phyloP scores from a whole-genome alignment of 2,329 filamentous ascomycete genomes.

The Trichoderma guizhouense region DNA sequence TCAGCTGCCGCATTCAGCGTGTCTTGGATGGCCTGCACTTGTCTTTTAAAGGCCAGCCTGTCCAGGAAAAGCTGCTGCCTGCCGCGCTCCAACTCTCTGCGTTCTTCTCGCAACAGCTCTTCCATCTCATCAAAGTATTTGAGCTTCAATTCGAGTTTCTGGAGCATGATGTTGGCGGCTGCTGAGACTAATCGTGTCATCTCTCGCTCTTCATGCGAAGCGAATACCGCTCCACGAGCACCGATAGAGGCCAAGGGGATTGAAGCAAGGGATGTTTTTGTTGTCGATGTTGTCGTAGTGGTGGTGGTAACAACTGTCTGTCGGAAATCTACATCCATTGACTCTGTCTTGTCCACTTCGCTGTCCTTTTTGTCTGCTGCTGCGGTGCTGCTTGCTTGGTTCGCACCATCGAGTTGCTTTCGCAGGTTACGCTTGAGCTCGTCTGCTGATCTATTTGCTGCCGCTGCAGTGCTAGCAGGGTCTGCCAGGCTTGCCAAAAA shows the following conservation, averaged over 20 bases:
- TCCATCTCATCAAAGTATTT: conserved; percentile 98
- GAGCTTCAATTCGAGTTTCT: conserved; percentile 94
- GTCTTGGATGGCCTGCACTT: conserved; percentile 79
- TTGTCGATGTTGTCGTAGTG: conserved; percentile 45
- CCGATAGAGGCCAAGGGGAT: conserved; percentile 84
- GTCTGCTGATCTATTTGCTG: conserved; percentile 81
- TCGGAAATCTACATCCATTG: conserved; percentile 62
- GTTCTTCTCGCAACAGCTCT: conserved; percentile 83
- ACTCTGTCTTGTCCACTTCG: conserved; percentile 47
- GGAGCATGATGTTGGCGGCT: conserved; percentile 87
- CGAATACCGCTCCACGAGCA: conserved; percentile 79
- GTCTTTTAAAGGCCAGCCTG: conserved; percentile 81
- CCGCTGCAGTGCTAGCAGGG: conserved; percentile 83
- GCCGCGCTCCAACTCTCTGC: conserved; percentile 85
- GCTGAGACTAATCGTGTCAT: conserved; percentile 92
- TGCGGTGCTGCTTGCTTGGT: conserved; percentile 35
- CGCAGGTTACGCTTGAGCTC: conserved; percentile 79
- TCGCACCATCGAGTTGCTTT: conserved; percentile 65
- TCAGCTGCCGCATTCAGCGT: conserved; percentile 57
- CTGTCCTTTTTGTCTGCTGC: conserved; percentile 59
- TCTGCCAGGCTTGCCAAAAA: conserved; percentile 91
- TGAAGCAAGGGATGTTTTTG: conserved; percentile 58
- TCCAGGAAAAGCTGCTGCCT: conserved; percentile 93
- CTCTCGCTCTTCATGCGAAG: conserved; percentile 93
- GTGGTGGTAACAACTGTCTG: conserved; percentile 52